Evolutionary conservation across 129 eudicot genomes (phyloP), one percentile per base, ranked within the genome.

Genomic region (Escallonia rubra): DNA sequence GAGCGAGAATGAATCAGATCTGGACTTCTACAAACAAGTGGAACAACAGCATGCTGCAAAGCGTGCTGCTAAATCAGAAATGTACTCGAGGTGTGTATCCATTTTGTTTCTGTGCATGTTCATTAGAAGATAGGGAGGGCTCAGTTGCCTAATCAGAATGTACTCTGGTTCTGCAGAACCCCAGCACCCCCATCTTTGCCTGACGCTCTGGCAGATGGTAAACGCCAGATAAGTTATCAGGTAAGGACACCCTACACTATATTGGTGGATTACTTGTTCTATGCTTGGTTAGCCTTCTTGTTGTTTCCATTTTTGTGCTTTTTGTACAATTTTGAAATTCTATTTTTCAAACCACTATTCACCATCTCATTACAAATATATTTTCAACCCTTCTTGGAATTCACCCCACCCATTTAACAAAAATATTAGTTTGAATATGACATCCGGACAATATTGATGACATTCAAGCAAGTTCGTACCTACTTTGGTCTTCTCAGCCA

Each of bases 141-240:
- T 10, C 14, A 51, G 34, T 23, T 34, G 46, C 62, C 23, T 65
- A 6, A n/a, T 65, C 58, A 38, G 45, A 57, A 10, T 60, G 11
- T 46, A 44, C 8, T 63, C 53, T 65, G 65, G 40, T 58, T 76
- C 48, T 81, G 81, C 81, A 93, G 96, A 76, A 66, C 69, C 38
- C 57, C 89, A 14, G 77, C 55, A 34, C 44, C 48, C 42, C 73
- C 80, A 11, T 65, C 81, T 45, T 69, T 72, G 68, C 87, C 85
- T 8, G 97, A 91, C 45, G 63, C 74, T 46, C 40, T 58, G 47
- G 81, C 67, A 46, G 92, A 93, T 41, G 98, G 95, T 41, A 93
- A 89, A 71, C 95, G 98, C 14, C 76, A 72, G 50, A 93, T 93
- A 6, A 81, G 75, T 55, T 53, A 52, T 57, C 86, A 86, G 89